Evolutionary conservation across 164 flowering plant genomes (phyloP).

Genomic region (Sextonia rubra): DNA sequence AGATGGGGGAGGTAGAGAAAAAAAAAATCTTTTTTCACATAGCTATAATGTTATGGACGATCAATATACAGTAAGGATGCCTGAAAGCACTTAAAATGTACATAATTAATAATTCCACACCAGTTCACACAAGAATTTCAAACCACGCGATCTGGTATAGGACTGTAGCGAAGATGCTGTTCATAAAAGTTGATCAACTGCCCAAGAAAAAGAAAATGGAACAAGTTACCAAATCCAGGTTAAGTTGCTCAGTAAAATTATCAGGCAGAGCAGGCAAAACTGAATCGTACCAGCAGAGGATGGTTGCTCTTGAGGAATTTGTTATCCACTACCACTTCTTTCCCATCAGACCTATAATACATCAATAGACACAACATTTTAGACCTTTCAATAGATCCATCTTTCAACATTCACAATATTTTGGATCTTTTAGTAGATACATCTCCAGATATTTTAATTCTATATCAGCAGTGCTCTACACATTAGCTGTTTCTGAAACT

Average conservation of each 20-base stretch:
- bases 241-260: not conserved
- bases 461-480: too few relatives aligned
- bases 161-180: conserved; percentile 66
- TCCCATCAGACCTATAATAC: conserved; percentile 67
- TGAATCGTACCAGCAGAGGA: conserved; percentile 63
- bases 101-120: not conserved
- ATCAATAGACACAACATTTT: not conserved
- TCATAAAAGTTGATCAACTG: conserved; percentile 86
- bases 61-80: too few relatives aligned
- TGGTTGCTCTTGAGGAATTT: conserved; percentile 57
- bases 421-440: too few relatives aligned
- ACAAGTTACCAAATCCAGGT: not conserved
- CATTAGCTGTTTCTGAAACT: too few relatives aligned
- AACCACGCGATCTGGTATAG: conserved; percentile 17
- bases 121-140: not conserved
- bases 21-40: too few relatives aligned
- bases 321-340: conserved; percentile 73
- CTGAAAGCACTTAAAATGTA: too few relatives aligned
- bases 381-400: too few relatives aligned
- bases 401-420: too few relatives aligned
- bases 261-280: not conserved
- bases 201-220: conserved; percentile 6
- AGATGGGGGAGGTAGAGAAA: too few relatives aligned
- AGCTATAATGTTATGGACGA: too few relatives aligned
- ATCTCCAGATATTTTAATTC: too few relatives aligned